phyloP scores from a whole-genome alignment of 495 filamentous ascomycete species.

The Penicillium fimorum region DNA sequence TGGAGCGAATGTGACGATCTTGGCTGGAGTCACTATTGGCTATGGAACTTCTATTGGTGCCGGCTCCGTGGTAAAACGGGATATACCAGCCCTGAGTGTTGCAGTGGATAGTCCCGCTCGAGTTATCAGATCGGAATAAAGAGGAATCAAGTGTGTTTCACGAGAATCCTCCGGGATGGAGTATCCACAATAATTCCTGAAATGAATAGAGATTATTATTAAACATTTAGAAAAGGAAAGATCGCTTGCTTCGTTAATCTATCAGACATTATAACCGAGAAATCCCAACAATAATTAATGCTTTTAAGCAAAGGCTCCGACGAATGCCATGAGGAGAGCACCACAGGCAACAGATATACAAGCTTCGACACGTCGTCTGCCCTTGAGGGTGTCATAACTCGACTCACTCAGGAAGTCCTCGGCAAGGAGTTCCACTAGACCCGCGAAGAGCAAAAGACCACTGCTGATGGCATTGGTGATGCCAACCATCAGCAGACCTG shows the following conservation, averaged over 20 bases:
- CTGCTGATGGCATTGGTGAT: conserved; percentile 89
- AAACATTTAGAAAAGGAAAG: background rate
- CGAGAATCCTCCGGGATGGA: background rate
- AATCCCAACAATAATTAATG: background rate
- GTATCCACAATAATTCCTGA: background rate
- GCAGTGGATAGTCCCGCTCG: conserved; percentile 42
- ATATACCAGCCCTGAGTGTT: conserved; percentile 38
- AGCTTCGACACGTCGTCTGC: conserved; percentile 68
- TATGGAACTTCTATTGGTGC: conserved; percentile 45
- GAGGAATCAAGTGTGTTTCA: background rate
- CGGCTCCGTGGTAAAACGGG: conserved; percentile 43
- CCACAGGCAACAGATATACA: conserved; percentile 75
- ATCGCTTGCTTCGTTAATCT: background rate
- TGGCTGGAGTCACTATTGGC: conserved; percentile 49
- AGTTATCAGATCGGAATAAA: conserved; percentile 26
- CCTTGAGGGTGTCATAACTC: conserved; percentile 73
- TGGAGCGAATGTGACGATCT: conserved; percentile 39
- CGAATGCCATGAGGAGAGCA: conserved; percentile 78
- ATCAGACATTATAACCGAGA: background rate
- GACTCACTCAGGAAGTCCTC: conserved; percentile 91
- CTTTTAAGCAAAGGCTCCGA: conserved; percentile 80
- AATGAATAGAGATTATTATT: background rate
- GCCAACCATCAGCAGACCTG: conserved; percentile 85
- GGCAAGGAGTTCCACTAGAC: conserved; percentile 84
- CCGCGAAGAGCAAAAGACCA: conserved; percentile 85